Evolutionary conservation across 2,329 filamentous ascomycete species (phyloP).

Genomic region (Blastomyces percursus): DNA sequence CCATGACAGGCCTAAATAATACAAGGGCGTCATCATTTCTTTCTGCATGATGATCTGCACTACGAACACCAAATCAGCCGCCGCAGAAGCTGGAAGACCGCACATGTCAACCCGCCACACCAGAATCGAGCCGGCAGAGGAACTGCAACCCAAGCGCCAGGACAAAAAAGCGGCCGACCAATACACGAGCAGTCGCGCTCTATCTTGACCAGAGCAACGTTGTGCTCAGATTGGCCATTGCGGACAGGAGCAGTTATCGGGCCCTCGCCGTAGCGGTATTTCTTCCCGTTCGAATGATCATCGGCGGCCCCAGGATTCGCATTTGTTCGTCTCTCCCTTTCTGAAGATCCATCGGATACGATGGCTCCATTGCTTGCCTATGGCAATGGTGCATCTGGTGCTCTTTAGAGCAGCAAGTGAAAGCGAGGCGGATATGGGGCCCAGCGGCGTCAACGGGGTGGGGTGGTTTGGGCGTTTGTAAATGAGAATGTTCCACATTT

Average conservation of each 20-base stretch:
- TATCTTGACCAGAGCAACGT: too few species aligned
- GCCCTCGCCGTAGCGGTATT: neutral
- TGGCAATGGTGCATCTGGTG: neutral
- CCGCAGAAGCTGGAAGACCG: neutral
- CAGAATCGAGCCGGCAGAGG: neutral
- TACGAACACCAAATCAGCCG: neutral
- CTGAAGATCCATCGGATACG: neutral
- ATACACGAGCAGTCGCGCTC: neutral
- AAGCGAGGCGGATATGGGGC: neutral
- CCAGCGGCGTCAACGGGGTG: neutral
- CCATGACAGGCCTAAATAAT: neutral
- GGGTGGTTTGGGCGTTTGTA: neutral
- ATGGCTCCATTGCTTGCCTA: neutral
- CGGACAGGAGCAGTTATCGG: neutral
- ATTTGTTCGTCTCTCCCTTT: neutral
- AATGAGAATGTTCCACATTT: neutral
- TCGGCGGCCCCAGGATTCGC: neutral
- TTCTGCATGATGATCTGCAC: neutral
- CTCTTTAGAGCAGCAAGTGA: neutral
- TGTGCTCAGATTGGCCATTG: neutral
- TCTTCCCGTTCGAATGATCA: neutral
- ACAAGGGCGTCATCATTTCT: neutral
- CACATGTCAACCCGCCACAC: neutral
- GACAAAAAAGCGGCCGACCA: neutral
- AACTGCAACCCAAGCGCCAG: too few species aligned